These are phyloP conservation scores for Penicillium sp. DNA, from an alignment of 2,329 filamentous ascomycete genomes.

Conservation along the genomic window DNA sequence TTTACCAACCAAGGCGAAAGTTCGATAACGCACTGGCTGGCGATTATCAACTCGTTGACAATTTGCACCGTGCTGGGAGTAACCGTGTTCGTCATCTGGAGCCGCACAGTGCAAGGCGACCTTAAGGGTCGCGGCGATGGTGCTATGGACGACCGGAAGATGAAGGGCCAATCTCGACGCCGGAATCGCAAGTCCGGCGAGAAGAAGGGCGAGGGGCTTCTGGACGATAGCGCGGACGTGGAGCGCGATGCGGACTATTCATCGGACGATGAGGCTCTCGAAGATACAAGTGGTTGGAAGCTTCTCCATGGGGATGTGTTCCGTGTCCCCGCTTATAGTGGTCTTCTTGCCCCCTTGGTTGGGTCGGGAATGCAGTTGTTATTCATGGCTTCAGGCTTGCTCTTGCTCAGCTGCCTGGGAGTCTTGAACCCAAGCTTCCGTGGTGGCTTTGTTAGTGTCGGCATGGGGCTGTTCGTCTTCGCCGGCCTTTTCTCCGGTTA, in stretches of 20 bases:
- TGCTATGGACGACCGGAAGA: slow-evolving; percentile 64
- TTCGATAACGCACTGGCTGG: slow-evolving; percentile 79
- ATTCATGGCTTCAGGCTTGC: slow-evolving; percentile 72
- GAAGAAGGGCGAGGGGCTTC: slow-evolving; percentile 54
- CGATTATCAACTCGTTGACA: slow-evolving; percentile 81
- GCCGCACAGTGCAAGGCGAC: slow-evolving; percentile 73
- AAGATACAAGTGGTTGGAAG: slow-evolving; percentile 87
- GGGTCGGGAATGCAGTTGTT: slow-evolving; percentile 85
- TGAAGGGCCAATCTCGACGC: slow-evolving; percentile 44
- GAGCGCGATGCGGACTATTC: slow-evolving; percentile 54
- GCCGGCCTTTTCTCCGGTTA: slow-evolving; percentile 83
- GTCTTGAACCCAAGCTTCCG: slow-evolving; percentile 82
- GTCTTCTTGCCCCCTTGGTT: slow-evolving; percentile 73
- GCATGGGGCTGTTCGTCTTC: slow-evolving; percentile 76
- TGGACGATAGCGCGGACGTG: slow-evolving; percentile 57
- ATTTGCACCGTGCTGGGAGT: slow-evolving; percentile 77
- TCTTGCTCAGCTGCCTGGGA: slow-evolving; percentile 70
- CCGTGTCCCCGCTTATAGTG: slow-evolving; percentile 66
- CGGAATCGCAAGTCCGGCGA: slow-evolving; percentile 43
- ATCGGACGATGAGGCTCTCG: slow-evolving; percentile 69
- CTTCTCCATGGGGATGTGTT: slow-evolving; percentile 86
- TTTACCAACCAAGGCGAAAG: slow-evolving; percentile 85
- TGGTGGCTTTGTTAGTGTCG: slow-evolving; percentile 84
- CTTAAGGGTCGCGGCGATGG: slow-evolving; percentile 71
- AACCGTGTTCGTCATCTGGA: slow-evolving; percentile 76